Base-by-base conservation (phyloP, 1,139 yeast species). In the Hanseniaspora gamundiae region DNA sequence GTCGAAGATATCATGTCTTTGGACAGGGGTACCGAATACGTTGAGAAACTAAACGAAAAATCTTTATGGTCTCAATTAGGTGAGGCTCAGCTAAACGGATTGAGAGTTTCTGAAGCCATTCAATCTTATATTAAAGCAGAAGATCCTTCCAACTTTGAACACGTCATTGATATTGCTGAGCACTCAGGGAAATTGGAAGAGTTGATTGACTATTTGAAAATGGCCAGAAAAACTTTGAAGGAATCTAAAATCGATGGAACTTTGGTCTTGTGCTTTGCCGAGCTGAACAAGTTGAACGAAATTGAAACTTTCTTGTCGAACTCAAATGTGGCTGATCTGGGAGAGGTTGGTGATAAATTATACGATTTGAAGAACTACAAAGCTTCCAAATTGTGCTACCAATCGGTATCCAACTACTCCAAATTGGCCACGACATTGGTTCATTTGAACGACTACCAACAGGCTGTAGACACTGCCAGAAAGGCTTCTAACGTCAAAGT, bases 401-500 rank as follows among this genome's bases (percentile, higher is more conserved):
- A 91, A 19, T 82, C 80, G 51, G 81, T 91, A 49, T 86, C 95
- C 43, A 91, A 88, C 68, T 88, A 94, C 73, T 84, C 96, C 42
- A 91, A 87, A 66, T 74, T 91, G 56, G 97, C 98, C 10, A 84
- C 96, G 16, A 91, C 97, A 31, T 76, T 88, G 59, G 99, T 91
- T 19, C 86, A 81, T 69, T 70, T 91, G 60, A 78, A 78, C 48
- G 97, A 91, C 62, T 87, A 87, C 65, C 97, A 91, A 68, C 80
- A 86, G 46, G 98, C 99, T 42, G 98, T 91, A 51, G 98, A 91
- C 60, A 87, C 96, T 66, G 99, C 98, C 17, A 83, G 98, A 71
- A 93, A 91, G 68, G 98, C 98, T 4, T 84, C 95, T 40, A 88
- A 88, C 65, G 78, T 81, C 50, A 76, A 73, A 59, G 98, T 91